A percentile compares a stretch with the other conserved stretches of the same genome.
These are phyloP conservation scores for Diplodia intermedia DNA, from an alignment of 2,329 filamentous ascomycete species.

Conservation along the genomic window DNA sequence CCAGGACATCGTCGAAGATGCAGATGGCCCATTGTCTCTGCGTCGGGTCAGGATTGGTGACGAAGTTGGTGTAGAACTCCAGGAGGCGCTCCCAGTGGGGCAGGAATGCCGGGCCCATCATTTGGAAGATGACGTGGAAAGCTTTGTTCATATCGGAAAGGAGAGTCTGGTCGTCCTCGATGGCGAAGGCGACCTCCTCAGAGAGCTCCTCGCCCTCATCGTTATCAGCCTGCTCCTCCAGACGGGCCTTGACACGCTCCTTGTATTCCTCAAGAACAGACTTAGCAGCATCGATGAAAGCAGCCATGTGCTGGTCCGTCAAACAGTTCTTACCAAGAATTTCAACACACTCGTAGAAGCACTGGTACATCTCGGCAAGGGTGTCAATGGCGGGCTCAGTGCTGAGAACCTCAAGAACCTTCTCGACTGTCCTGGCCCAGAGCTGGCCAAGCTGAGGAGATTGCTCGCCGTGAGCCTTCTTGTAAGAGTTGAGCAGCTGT, in stretches of 20 bases:
- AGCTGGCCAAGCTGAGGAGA: conserved; percentile 81
- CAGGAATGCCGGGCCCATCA: conserved; percentile 85
- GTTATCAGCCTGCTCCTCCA: conserved; percentile 82
- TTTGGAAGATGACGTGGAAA: conserved; percentile 98
- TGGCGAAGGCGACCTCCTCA: conserved; percentile 85
- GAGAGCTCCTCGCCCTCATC: conserved; percentile 91
- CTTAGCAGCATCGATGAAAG: conserved; percentile 85
- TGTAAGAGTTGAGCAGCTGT: conserved; percentile 90
- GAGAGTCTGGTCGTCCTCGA: conserved; percentile 96
- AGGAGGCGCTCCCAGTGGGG: conserved; percentile 87
- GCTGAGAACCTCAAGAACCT: conserved; percentile 89
- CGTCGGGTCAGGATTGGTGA: conserved; percentile 80
- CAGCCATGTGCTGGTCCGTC: conserved; percentile 76
- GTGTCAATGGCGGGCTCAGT: conserved; percentile 96
- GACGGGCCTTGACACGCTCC: conserved; percentile 78
- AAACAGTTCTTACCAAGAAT: conserved; percentile 88
- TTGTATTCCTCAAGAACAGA: conserved; percentile 93
- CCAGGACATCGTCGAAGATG: conserved; percentile 97
- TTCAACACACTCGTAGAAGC: conserved; percentile 98
- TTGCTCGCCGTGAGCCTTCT: conserved; percentile 83
- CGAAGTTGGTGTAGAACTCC: conserved; percentile 83
- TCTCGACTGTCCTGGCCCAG: conserved; percentile 85
- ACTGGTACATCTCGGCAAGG: conserved; percentile 98
- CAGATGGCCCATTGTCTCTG: conserved; percentile 99
- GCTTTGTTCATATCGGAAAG: conserved; percentile 99